Conservation (phyloP, 1,284 basidiomycete species). For the Mixia osmundae region DNA sequence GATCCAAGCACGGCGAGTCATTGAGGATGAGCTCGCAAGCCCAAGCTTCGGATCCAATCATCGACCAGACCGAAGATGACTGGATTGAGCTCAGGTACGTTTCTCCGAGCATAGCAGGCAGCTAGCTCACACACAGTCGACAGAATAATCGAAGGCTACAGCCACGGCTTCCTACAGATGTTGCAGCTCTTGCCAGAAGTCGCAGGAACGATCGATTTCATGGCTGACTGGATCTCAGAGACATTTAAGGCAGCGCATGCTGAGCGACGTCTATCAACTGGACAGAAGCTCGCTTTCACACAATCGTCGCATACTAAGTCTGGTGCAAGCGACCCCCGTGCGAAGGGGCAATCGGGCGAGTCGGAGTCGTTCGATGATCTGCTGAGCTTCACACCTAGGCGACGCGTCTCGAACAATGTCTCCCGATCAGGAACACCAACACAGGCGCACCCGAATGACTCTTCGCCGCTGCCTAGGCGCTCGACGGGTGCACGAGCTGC, state of each 20-base stretch:
- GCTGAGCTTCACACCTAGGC: conserved; percentile 4
- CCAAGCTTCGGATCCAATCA: conserved; percentile 26
- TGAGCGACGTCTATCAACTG: conserved; percentile 3
- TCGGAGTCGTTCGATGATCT: conserved; percentile 2
- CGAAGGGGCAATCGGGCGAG: conserved; percentile 4
- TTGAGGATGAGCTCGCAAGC: conserved; percentile 27
- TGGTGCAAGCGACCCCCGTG: conserved; percentile 11
- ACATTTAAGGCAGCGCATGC: conserved; percentile 33
- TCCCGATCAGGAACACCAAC: not conserved
- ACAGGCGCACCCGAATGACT: not conserved
- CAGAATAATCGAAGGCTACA: conserved; percentile 21
- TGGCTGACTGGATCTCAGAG: conserved; percentile 78
- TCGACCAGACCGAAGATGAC: conserved; percentile 58
- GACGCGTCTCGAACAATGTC: conserved; percentile 1
- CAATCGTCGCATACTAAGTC: conserved; percentile 6
- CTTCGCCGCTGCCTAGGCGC: not conserved
- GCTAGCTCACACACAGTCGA: not conserved
- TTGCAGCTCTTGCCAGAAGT: conserved; percentile 57
- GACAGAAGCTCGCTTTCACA: too few species aligned
- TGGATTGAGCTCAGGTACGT: conserved; percentile 86
- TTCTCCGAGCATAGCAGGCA: not conserved
- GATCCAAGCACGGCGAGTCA: conserved; percentile 39
- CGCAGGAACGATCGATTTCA: conserved; percentile 51
- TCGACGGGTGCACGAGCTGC: not conserved
- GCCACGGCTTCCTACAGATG: conserved; percentile 87